Conservation (phyloP, 140 eudicot genomes). For the Erigeron philadelphicus region DNA sequence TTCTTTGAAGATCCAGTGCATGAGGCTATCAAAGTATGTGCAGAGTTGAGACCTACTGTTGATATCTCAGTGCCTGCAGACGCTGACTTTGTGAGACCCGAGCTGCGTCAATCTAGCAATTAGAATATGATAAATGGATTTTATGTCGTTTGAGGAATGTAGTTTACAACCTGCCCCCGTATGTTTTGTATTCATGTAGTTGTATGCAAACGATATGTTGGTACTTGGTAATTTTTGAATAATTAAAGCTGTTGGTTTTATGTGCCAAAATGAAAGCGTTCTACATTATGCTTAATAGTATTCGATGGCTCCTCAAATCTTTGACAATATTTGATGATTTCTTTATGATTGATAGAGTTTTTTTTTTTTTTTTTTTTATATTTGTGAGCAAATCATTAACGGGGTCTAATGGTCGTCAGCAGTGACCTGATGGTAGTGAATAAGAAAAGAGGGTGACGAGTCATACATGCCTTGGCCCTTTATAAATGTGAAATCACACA, state of each 20-base stretch:
- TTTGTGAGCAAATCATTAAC: too few species aligned
- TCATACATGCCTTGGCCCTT: too few species aligned
- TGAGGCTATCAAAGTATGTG: conserved; percentile 78
- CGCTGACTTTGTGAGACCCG: conserved; percentile 93
- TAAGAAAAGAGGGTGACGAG: too few species aligned
- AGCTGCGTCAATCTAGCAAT: conserved; percentile 57
- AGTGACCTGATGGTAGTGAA: too few species aligned
- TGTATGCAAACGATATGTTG: neutral
- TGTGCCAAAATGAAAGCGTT: too few species aligned
- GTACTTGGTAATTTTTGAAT: conserved; percentile 7
- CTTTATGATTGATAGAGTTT: too few species aligned
- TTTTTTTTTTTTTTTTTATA: too few species aligned
- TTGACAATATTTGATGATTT: too few species aligned
- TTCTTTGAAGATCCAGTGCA: conserved; percentile 85
- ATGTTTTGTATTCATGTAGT: neutral
- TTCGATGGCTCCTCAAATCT: too few species aligned
- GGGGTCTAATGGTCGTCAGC: too few species aligned
- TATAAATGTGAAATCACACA: too few species aligned
- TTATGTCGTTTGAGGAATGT: neutral
- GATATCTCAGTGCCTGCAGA: conserved; percentile 85
- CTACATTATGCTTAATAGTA: too few species aligned
- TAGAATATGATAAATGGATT: neutral
- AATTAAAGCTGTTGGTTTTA: neutral
- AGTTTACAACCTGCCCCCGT: neutral
- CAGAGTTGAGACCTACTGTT: conserved; percentile 82